phyloP scores from a whole-genome alignment of 75 land plant genomes.

The Sequoia sempervirens region DNA sequence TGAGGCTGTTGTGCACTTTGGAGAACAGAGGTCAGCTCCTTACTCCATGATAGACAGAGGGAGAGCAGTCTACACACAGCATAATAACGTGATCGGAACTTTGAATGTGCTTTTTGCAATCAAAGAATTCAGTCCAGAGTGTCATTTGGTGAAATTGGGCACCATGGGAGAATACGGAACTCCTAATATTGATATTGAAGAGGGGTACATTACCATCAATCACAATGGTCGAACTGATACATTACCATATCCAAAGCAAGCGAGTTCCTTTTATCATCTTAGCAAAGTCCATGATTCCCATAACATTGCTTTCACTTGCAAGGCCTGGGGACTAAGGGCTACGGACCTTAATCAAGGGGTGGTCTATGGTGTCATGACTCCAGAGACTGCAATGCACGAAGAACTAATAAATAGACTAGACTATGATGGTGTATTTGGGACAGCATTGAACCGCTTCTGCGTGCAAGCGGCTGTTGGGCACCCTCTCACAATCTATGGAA shows the following conservation, averaged over 20 bases:
- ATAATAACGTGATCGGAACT: constrained; percentile 96
- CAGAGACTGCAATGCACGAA: constrained; percentile 82
- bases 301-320: constrained; percentile 95
- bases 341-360: constrained; percentile 98
- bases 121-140: constrained; percentile 76
- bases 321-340: constrained; percentile 97
- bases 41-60: constrained; percentile 97
- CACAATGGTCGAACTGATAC: constrained; percentile 99
- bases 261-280: constrained; percentile 95
- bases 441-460: constrained; percentile 94
- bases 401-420: constrained; percentile 93
- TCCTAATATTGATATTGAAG: constrained; percentile 98
- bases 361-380: constrained; percentile 89
- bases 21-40: constrained; percentile 97
- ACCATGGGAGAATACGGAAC: constrained; percentile 99
- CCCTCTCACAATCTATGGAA: constrained; percentile 96
- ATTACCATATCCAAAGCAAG: constrained; percentile 96
- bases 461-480: constrained; percentile 99
- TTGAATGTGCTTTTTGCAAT: constrained; percentile 96
- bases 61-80: constrained; percentile 91
- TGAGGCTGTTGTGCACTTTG: constrained; percentile 91
- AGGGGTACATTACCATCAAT: constrained; percentile 91
- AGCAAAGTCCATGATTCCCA: constrained; percentile 98
- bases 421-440: constrained; percentile 96
- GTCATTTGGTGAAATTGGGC: constrained; percentile 94